Percentiles rank a stretch among this genome's conserved stretches.
phyloP scores from a whole-genome alignment of 441 rosid genomes.

The Mallotus japonicus region DNA sequence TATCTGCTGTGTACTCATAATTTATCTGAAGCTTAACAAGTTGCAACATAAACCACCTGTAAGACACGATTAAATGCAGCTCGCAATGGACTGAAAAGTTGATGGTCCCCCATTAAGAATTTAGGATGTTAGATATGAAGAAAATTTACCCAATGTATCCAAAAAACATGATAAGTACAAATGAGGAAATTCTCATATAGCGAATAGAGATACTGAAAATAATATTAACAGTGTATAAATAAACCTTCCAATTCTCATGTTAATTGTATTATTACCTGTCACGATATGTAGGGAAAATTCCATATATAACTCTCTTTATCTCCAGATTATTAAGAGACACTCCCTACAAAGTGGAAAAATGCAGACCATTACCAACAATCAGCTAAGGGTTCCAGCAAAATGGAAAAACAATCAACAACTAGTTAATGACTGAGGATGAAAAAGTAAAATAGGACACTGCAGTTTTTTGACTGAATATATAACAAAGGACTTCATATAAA shows the following conservation, averaged over 20 bases:
- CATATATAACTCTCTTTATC: constrained; percentile 82
- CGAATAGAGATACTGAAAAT: background rate
- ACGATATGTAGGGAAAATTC: constrained; percentile 84
- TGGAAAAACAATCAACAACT: background rate
- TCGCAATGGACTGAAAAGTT: constrained; percentile 75
- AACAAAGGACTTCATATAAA: background rate
- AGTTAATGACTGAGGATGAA: background rate
- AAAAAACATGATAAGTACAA: constrained; percentile 10
- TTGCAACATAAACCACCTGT: constrained; percentile 54
- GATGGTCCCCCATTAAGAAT: constrained; percentile 38
- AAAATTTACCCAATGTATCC: constrained; percentile 22
- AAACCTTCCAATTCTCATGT: constrained; percentile 10
- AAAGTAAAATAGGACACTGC: constrained; percentile 1
- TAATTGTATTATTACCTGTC: constrained; percentile 52
- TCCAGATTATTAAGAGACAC: constrained; percentile 68
- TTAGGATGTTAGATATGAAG: constrained; percentile 39
- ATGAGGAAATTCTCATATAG: constrained; percentile 3
- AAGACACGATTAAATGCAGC: constrained; percentile 86
- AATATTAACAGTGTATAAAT: constrained; percentile 10
- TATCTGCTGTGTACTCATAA: constrained; percentile 10
- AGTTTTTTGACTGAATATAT: background rate
- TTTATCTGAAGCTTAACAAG: constrained; percentile 13
- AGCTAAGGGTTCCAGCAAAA: background rate
- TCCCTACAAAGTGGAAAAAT: constrained; percentile 44
- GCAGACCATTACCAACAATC: background rate